These are phyloP conservation scores for Leccinum angustisporum DNA, from an alignment of 1,284 basidiomycete species.

Conservation along the genomic window DNA sequence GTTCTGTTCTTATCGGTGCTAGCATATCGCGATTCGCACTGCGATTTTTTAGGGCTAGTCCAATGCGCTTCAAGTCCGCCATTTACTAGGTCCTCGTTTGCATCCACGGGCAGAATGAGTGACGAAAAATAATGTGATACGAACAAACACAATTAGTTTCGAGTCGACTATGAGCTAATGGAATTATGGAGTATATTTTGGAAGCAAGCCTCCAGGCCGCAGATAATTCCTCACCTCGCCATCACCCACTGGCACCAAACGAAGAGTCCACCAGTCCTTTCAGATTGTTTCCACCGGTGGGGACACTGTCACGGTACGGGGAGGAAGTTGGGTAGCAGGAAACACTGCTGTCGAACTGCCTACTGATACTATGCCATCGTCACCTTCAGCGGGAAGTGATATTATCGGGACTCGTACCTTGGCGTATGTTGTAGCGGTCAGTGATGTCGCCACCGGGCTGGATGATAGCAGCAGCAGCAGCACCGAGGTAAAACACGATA, in stretches of 20 bases:
- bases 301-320: background rate
- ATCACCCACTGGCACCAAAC: background rate
- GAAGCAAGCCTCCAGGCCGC: background rate
- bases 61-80: background rate
- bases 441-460: background rate
- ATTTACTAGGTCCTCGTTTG: background rate
- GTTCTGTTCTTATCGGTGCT: background rate
- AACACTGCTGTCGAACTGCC: background rate
- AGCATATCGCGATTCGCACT: background rate
- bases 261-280: background rate
- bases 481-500: background rate
- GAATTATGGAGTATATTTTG: background rate
- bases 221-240: background rate
- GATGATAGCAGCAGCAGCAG: background rate
- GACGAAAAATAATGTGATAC: background rate
- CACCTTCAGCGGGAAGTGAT: background rate
- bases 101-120: background rate
- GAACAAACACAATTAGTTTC: background rate
- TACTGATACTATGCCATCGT: background rate
- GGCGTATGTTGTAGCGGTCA: background rate
- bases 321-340: background rate
- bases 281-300: background rate
- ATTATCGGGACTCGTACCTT: background rate
- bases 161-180: background rate
- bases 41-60: background rate